A percentile compares a stretch with the other conserved stretches of the same genome.
Evolutionary conservation across 2,329 filamentous ascomycete genomes (phyloP).

Genomic region (Pestalotiopsis sp.): DNA sequence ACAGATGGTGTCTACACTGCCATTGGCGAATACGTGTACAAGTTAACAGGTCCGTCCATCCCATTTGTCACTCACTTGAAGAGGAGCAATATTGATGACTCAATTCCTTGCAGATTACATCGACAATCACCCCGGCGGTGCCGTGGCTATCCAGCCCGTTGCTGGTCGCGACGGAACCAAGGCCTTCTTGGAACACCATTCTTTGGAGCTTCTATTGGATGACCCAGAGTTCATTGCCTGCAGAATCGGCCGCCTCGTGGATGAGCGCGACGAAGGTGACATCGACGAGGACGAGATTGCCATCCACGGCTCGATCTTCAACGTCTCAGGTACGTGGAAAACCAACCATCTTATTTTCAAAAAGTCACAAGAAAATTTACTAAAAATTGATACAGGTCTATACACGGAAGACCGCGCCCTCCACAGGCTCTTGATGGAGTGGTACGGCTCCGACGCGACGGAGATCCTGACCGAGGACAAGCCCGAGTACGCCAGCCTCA

Average conservation of each 20-base stretch:
- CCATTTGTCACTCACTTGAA: not conserved
- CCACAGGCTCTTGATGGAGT: not conserved
- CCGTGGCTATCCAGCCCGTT: not conserved
- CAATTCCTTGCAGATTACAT: not conserved
- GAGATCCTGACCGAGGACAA: not conserved
- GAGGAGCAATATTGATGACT: not conserved
- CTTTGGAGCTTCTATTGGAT: not conserved
- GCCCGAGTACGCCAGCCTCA: not conserved
- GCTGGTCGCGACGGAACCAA: not conserved
- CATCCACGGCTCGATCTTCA: slow-evolving; percentile 1
- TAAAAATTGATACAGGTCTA: not conserved
- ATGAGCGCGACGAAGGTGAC: not conserved
- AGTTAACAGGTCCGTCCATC: not conserved
- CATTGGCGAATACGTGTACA: not conserved
- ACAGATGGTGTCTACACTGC: not conserved
- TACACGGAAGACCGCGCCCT: not conserved
- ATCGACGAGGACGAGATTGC: not conserved
- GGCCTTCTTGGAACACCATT: not conserved
- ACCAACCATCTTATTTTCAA: not conserved
- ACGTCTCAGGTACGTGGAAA: not conserved
- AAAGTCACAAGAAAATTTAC: not conserved
- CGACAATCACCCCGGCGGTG: not conserved
- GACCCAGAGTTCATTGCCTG: not conserved
- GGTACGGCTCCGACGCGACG: not conserved
- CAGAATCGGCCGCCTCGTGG: not conserved